phyloP scores from a whole-genome alignment of 106 monocot genomes.

The Phalaenopsis equestris region DNA sequence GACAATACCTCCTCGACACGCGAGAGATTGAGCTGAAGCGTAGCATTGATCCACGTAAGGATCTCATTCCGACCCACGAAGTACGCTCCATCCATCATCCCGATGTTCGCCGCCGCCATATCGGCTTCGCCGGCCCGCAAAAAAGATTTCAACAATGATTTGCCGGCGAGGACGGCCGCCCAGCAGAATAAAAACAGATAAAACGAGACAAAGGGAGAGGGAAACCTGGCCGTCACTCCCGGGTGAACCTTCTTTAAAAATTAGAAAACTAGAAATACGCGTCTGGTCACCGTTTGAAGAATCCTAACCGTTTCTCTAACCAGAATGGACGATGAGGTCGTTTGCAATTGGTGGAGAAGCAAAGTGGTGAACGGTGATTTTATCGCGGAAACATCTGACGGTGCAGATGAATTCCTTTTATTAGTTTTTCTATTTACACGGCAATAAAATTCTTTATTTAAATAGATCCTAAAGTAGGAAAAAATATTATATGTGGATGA shows the following conservation, averaged over 20 bases:
- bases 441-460: no score
- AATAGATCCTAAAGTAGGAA: no score
- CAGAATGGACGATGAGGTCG: not conserved
- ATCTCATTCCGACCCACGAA: conserved; percentile 28
- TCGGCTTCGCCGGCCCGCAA: not conserved
- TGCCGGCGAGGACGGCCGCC: not conserved
- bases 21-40: conserved; percentile 27
- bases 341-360: not conserved
- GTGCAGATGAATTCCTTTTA: not conserved
- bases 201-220: not conserved
- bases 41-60: conserved; percentile 25
- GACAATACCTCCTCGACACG: conserved; percentile 23
- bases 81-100: conserved; percentile 30
- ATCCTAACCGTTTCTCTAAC: not conserved
- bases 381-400: not conserved
- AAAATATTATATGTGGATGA: no score
- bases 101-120: conserved; percentile 16
- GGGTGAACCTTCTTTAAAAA: conserved; percentile 5
- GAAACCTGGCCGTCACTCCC: not conserved
- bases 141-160: not conserved
- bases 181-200: not conserved
- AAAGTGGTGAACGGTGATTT: not conserved
- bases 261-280: not conserved
- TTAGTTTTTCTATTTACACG: no score
- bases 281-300: not conserved